Evolutionary conservation across 805 yeast species (phyloP), one percentile per base, ranked within the genome.

Genomic region (Saccharomycopsis olivae): DNA sequence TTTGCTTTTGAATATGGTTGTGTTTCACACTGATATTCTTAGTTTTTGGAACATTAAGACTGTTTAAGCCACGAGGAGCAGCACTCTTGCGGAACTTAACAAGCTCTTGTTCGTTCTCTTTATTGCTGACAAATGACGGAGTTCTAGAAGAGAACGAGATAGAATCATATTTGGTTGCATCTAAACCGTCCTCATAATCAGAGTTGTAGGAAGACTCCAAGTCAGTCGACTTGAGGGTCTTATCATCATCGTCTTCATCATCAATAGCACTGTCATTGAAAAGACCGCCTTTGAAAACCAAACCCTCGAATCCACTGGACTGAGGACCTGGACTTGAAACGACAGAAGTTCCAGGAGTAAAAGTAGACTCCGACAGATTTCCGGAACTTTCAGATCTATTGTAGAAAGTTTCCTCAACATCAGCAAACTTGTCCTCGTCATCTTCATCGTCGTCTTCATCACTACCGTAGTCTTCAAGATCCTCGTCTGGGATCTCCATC

Each of bases 361-460:
- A 35, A 24, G 3, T 11, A 6, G 30, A 5, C 4, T 19, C 23
- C n/a, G n/a, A n/a, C n/a, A n/a, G n/a, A n/a, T n/a, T n/a, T n/a
- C n/a, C n/a, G n/a, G n/a, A n/a, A n/a, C n/a, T n/a, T n/a, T n/a
- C n/a, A n/a, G n/a, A n/a, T n/a, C n/a, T n/a, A n/a, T n/a, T n/a
- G n/a, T n/a, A n/a, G n/a, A n/a, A n/a, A n/a, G n/a, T n/a, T n/a
- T n/a, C n/a, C n/a, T n/a, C n/a, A n/a, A n/a, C n/a, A n/a, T n/a
- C n/a, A n/a, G n/a, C n/a, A n/a, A n/a, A n/a, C n/a, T 36, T 30
- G 4, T 36, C 40, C 6, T 29, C 44, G 16, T 66, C 69, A 4
- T 60, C 64, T 38, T 62, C 63, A 32, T 59, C 59, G 34, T 61
- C 64, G 11, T 50, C 48, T 5, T 50, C 47, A 30, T 49, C 53